Evolutionary conservation across 2,329 filamentous ascomycete species (phyloP).

Genomic region (Herpotrichia juniperi): DNA sequence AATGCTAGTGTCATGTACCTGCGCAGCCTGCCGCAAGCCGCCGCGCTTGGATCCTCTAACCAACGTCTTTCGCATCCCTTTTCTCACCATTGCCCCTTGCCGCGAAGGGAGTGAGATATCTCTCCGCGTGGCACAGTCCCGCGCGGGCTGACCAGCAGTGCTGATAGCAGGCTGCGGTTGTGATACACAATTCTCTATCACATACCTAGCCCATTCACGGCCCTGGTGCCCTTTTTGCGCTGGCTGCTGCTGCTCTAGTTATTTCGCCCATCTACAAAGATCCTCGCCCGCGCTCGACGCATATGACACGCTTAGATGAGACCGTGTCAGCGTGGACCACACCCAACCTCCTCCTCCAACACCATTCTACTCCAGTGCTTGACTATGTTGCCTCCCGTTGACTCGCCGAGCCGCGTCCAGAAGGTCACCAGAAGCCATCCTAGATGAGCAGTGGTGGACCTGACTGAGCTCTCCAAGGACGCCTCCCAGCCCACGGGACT

Average conservation of each 20-base stretch:
- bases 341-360: neutral
- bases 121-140: neutral
- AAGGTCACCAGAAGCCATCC: constrained; percentile 36
- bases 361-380: neutral
- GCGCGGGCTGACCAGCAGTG: too few species aligned
- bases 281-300: neutral
- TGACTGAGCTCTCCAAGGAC: constrained; percentile 12
- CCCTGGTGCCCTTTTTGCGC: neutral
- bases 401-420: constrained; percentile 17
- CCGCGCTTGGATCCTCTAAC: constrained; percentile 7
- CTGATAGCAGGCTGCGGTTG: too few species aligned
- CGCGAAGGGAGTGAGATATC: neutral
- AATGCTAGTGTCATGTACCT: constrained; percentile 7
- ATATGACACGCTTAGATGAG: constrained; percentile 31
- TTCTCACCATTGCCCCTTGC: neutral
- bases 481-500: constrained; percentile 33
- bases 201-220: too few species aligned
- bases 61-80: neutral
- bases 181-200: too few species aligned
- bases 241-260: neutral
- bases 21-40: constrained; percentile 10
- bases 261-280: neutral
- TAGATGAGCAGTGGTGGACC: neutral
- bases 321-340: constrained; percentile 30
- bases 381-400: constrained; percentile 8